Percentiles rank a stretch among this genome's conserved stretches.
Evolutionary conservation across 805 yeast species (phyloP).

Genomic region (Kuraishia cidri): DNA sequence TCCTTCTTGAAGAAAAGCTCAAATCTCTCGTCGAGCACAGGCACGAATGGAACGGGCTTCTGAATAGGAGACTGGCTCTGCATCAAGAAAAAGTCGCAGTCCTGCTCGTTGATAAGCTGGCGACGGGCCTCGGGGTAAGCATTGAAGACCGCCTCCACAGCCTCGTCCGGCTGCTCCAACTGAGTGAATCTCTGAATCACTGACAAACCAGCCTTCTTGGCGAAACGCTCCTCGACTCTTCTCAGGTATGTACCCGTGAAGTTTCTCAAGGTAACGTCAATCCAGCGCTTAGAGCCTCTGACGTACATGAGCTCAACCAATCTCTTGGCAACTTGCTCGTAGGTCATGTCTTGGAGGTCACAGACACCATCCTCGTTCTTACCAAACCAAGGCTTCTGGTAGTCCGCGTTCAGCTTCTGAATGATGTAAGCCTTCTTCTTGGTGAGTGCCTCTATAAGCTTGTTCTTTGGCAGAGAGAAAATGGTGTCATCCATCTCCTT

Average conservation of each 20-base stretch:
- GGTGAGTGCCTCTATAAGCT: constrained; percentile 69
- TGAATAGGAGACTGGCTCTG: constrained; percentile 77
- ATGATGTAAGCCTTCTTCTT: constrained; percentile 85
- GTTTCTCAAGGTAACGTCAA: constrained; percentile 78
- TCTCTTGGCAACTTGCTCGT: constrained; percentile 82
- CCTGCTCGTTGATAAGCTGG: constrained; percentile 91
- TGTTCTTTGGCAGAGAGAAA: constrained; percentile 84
- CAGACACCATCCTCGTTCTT: constrained; percentile 66
- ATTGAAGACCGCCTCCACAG: constrained; percentile 49
- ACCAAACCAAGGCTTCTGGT: constrained; percentile 98
- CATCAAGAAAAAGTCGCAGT: constrained; percentile 84
- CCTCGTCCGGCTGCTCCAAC: constrained; percentile 57
- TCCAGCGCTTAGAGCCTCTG: constrained; percentile 74
- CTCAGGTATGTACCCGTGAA: constrained; percentile 80
- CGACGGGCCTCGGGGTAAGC: constrained; percentile 67
- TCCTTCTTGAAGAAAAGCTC: constrained; percentile 98
- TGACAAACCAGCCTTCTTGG: constrained; percentile 46
- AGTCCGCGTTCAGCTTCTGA: constrained; percentile 80
- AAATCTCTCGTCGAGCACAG: constrained; percentile 87
- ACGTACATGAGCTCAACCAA: constrained; percentile 85
- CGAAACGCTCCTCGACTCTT: constrained; percentile 96
- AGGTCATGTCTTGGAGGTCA: constrained; percentile 94
- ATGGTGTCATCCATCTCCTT: constrained; percentile 93
- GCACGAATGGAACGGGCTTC: constrained; percentile 98
- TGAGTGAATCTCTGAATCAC: constrained; percentile 66